Evolutionary conservation across 805 yeast genomes (phyloP), one percentile per base, ranked within the genome.

Genomic region (Wickerhamomyces sydowiorum): DNA sequence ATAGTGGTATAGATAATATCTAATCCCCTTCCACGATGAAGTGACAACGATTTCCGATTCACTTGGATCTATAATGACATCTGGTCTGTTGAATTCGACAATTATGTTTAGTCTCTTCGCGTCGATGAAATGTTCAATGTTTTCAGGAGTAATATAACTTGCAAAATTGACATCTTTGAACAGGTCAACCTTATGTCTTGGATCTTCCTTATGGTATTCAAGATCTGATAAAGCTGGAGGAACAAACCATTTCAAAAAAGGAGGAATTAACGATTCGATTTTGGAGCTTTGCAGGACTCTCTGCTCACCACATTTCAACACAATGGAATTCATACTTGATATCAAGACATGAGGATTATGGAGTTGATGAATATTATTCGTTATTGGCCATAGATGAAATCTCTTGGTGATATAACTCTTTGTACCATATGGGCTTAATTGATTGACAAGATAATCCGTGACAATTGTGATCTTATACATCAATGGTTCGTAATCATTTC

Each of bases 1-100:
- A 36, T 55, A 49, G 25, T 53, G 49, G 38, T 50, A 51, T n/a
- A 56, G 23, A 30, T 54, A 56, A 32, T 53, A 49, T 28, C 51
- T 44, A 7, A 55, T 19, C 0, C 61, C 61, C 15, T 41, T 49
- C 58, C 58, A 55, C 1, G 53, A 37, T 4, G 44, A 44, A 27
- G 39, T 46, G 9, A 56, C 44, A 12, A 43, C 44, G 8, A 55
- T 32, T 18, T 37, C 37, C 0, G 60, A 53, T 5, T 41, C 40
- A 5, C 25, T 20, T 3, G 55, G 57, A 31, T 54, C 49, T 3
- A 52, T 40, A 10, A 53, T 40, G 1, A 54, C 30, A 21, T 43
- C 30, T 19, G 45, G 42, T 14, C 34, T 47, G 46, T 53, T 54
- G 41, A 56, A 55, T 29, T 56, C 59, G 14, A 56, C 19, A 2